Conservation (phyloP, 208 protist species). For the Naegleria fowleri region DNA sequence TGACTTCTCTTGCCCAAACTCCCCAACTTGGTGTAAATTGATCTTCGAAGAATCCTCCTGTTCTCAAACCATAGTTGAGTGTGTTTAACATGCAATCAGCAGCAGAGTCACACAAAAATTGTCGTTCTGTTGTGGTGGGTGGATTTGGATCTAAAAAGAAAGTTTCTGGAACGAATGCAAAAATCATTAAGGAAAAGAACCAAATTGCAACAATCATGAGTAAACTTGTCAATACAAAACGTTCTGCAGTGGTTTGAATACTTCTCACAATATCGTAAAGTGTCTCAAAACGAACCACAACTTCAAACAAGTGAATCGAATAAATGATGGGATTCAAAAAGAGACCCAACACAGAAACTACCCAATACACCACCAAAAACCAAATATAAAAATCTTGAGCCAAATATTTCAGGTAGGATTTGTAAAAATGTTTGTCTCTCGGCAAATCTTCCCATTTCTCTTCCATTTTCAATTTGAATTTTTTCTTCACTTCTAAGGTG, state of each 20-base stretch:
- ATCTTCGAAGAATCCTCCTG: conserved; percentile 17
- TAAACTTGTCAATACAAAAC: neutral
- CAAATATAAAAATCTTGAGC: neutral
- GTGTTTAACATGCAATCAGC: neutral
- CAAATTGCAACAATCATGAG: neutral
- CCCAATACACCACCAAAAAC: neutral
- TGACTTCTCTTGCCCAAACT: conserved; percentile 39
- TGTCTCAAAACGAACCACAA: neutral
- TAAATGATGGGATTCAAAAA: neutral
- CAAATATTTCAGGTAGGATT: neutral
- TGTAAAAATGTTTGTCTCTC: neutral
- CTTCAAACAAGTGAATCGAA: neutral
- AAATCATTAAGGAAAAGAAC: neutral
- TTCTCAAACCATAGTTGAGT: neutral
- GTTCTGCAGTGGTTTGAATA: neutral
- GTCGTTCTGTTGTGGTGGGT: neutral
- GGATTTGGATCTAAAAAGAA: neutral
- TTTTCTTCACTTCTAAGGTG: neutral
- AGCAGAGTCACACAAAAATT: neutral
- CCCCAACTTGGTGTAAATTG: neutral
- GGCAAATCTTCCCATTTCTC: neutral
- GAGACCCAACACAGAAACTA: neutral
- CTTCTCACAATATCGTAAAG: neutral
- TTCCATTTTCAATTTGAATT: neutral
- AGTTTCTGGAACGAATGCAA: neutral